Base-by-base conservation (phyloP, 805 yeast species). In the Wickerhamiella domercqiae region DNA sequence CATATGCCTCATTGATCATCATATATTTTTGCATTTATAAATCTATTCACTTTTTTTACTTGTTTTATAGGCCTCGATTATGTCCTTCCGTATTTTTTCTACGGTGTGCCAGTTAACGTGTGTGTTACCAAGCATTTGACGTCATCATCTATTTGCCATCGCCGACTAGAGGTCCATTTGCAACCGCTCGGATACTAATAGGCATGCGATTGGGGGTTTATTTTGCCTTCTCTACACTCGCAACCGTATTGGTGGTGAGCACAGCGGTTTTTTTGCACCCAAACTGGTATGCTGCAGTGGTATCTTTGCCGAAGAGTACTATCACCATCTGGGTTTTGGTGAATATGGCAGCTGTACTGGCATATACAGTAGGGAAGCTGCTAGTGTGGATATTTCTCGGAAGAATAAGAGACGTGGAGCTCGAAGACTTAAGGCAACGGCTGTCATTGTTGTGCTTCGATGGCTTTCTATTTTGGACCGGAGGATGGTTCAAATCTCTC, bases 401-500 rank as follows among this genome's bases (percentile, higher is more conserved):
- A 0, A 74, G 73, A 39, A 59, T 87, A 37, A 63, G 94, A 39
- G 57, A 73, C 13, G 66, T 79, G 24, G 98, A 87, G 53, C 56
- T 68, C 37, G 93, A 86, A 47, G 29, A 35, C 16, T 21, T 45
- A 11, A 37, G 38, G 53, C 93, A 70, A 53, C 67, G 73, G 53
- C 64, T 71, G 36, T 79, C 76, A 66, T 73, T 61, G 39, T 68
- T 80, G 2, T 60, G 78, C 16, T 71, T 80, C 29, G 74, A 73
- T 47, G 32, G 35, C 39, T 51, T 60, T 1, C 66, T 78, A 39
- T 53, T 21, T 22, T 44, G 47, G 47, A 24, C 26, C 9, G 26
- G 26, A 9, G 43, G 44, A 21, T 16, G 34, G 9, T 15, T 28
- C 18, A 9, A 26, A n/a, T 32, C 29, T 15, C 11, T 28, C n/a